Percentiles rank a stretch among this genome's conserved stretches.
phyloP scores from a whole-genome alignment of 1,139 yeast genomes.

The Diutina mesorugosa region DNA sequence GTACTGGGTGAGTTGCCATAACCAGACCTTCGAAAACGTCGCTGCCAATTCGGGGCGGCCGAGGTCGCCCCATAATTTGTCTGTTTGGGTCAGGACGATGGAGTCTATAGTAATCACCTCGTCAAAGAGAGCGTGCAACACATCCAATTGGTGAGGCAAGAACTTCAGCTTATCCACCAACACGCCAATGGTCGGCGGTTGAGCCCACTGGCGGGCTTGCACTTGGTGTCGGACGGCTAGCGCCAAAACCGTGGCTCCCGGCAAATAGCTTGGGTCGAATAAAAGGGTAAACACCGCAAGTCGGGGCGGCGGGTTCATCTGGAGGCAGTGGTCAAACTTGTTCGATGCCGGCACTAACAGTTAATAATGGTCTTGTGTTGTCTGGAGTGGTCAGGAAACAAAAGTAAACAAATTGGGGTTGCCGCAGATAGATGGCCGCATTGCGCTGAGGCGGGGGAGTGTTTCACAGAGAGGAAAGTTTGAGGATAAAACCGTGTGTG shows the following conservation, averaged over 20 bases:
- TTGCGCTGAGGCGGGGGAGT: background rate
- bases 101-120: conserved; percentile 18
- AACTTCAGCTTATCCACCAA: conserved; percentile 22
- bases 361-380: background rate
- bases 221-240: conserved; percentile 11
- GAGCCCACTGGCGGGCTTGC: background rate
- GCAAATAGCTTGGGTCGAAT: conserved; percentile 52
- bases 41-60: conserved; percentile 63
- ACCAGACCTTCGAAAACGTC: conserved; percentile 60
- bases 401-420: background rate
- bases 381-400: background rate
- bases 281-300: conserved; percentile 33
- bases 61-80: conserved; percentile 19
- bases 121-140: conserved; percentile 15
- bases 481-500: background rate
- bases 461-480: background rate
- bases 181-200: conserved; percentile 16
- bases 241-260: conserved; percentile 66
- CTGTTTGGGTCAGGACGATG: conserved; percentile 14
- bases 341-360: background rate
- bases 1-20: conserved; percentile 55
- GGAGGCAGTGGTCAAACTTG: background rate
- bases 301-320: background rate
- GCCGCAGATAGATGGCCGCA: background rate
- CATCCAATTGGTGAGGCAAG: conserved; percentile 14